Evolutionary conservation across 2,329 filamentous ascomycete species (phyloP).

Genomic region (Nemania sp.): DNA sequence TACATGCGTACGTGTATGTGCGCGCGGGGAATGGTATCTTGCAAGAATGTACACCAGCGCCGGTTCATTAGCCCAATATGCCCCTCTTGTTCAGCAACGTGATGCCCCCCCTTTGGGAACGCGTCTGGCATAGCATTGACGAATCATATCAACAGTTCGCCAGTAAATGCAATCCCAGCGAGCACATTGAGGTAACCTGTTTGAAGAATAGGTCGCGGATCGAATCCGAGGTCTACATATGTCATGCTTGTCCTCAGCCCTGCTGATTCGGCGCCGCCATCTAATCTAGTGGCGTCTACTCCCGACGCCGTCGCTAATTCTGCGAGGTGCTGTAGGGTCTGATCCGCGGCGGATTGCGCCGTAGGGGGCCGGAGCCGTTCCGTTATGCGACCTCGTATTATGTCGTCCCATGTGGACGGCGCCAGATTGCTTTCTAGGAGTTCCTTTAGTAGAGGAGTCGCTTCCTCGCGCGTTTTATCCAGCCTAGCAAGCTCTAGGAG

Average conservation of each 20-base stretch:
- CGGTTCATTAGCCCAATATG: too few relatives aligned
- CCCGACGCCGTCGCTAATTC: slow-evolving; percentile 55
- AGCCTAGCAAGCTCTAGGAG: slow-evolving; percentile 62
- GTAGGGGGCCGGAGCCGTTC: slow-evolving; percentile 44
- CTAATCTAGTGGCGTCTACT: slow-evolving; percentile 30
- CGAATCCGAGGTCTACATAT: slow-evolving; percentile 49
- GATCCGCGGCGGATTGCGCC: slow-evolving; percentile 49
- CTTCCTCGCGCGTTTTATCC: slow-evolving; percentile 60
- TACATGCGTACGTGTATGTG: slow-evolving; percentile 13
- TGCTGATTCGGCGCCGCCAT: slow-evolving; percentile 28
- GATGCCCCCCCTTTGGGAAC: background rate
- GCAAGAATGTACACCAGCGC: slow-evolving; percentile 12
- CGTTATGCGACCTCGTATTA: slow-evolving; percentile 56
- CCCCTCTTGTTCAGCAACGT: background rate
- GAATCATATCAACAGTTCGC: slow-evolving; percentile 24
- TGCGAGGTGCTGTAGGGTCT: slow-evolving; percentile 63
- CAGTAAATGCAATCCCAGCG: slow-evolving; percentile 25
- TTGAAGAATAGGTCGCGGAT: slow-evolving; percentile 44
- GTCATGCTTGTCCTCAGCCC: slow-evolving; percentile 38
- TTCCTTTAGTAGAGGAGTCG: slow-evolving; percentile 56
- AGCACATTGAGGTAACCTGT: slow-evolving; percentile 45
- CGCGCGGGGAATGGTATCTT: too few relatives aligned
- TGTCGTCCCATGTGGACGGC: slow-evolving; percentile 59
- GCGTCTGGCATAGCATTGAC: background rate
- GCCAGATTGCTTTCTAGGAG: slow-evolving; percentile 57